Evolutionary conservation across 1,284 basidiomycete species (phyloP).

Genomic region (Sporisorium exsertum): DNA sequence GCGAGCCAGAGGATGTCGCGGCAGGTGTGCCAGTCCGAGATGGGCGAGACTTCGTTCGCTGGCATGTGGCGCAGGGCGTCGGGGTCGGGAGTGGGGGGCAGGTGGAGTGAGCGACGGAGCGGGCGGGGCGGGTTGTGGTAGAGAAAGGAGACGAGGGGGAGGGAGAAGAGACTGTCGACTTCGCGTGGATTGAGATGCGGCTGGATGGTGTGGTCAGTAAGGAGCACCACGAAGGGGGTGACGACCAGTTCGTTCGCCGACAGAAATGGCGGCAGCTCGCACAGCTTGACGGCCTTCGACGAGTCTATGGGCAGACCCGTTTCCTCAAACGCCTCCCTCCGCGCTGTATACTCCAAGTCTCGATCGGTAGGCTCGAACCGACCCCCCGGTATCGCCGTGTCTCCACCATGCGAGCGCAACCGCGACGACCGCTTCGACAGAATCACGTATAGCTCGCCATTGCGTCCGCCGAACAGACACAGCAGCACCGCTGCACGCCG

Average conservation of each 20-base stretch:
- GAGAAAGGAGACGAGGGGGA: conserved; percentile 61
- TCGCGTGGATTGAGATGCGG: conserved; percentile 59
- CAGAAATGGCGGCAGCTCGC: conserved; percentile 60
- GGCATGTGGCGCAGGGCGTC: conserved; percentile 50
- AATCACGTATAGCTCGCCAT: conserved; percentile 64
- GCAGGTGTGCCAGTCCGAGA: conserved; percentile 66
- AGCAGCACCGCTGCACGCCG: conserved; percentile 64
- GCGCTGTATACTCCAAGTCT: conserved; percentile 60
- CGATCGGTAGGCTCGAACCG: conserved; percentile 60
- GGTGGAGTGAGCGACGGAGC: conserved; percentile 33
- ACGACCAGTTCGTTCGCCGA: conserved; percentile 67
- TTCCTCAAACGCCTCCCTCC: conserved; percentile 65
- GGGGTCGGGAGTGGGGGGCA: conserved; percentile 30
- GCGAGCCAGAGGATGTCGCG: conserved; percentile 62
- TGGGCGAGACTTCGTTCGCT: conserved; percentile 46
- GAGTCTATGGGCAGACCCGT: conserved; percentile 60
- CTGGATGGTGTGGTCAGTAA: conserved; percentile 49
- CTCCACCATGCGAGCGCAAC: conserved; percentile 61
- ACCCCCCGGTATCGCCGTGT: conserved; percentile 66
- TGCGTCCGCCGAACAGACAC: conserved; percentile 54
- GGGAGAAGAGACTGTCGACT: conserved; percentile 58
- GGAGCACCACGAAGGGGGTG: conserved; percentile 61
- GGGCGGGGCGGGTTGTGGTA: conserved; percentile 48
- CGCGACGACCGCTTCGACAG: conserved; percentile 51
- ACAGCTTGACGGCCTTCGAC: conserved; percentile 50